Evolutionary conservation across 2,329 filamentous ascomycete species (phyloP).

Genomic region (Calonectria hawksworthii): DNA sequence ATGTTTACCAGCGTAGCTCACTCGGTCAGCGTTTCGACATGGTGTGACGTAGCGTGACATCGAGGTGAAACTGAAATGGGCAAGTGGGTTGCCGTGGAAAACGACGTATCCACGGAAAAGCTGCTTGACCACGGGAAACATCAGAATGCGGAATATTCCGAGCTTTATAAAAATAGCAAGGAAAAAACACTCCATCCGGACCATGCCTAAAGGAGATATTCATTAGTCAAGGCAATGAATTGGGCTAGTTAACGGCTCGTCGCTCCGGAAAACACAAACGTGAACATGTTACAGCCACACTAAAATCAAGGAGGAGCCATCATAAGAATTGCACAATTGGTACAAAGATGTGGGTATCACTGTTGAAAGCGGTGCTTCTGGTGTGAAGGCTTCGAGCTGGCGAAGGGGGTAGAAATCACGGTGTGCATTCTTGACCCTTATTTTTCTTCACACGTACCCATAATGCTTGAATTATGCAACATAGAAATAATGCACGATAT

Average conservation of each 20-base stretch:
- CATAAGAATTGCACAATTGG: background rate
- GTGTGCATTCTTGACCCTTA: background rate
- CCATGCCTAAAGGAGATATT: background rate
- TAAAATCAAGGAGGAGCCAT: background rate
- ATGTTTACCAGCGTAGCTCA: too few relatives aligned
- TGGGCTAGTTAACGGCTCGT: background rate
- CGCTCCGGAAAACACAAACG: background rate
- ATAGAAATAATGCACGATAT: background rate
- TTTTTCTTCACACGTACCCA: background rate
- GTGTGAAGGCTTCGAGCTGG: too few relatives aligned
- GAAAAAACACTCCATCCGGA: fast-evolving
- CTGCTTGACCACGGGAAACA: background rate
- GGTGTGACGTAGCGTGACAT: background rate
- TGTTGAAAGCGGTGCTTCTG: background rate
- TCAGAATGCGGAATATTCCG: background rate
- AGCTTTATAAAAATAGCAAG: background rate
- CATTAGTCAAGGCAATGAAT: background rate
- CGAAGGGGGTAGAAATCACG: too few relatives aligned
- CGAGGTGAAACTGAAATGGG: background rate
- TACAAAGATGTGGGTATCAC: too few relatives aligned
- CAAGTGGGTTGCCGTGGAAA: background rate
- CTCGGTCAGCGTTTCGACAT: too few relatives aligned
- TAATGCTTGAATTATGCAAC: background rate
- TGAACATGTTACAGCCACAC: background rate
- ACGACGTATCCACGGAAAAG: background rate